phyloP scores from a whole-genome alignment of 805 yeast genomes.

The Komagataella ulmi region DNA sequence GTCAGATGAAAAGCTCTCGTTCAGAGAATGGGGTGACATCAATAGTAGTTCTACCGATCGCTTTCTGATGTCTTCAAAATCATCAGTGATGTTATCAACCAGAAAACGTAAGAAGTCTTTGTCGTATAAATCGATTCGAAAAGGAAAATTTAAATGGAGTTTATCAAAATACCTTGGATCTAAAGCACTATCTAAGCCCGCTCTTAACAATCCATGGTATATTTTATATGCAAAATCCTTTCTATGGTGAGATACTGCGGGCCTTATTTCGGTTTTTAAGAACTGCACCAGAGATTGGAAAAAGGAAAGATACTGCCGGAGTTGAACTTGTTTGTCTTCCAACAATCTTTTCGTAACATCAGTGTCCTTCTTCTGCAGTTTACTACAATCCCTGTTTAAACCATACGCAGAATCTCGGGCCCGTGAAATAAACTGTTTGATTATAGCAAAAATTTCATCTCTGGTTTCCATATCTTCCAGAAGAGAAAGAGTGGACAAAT shows the following conservation, averaged over 20 bases:
- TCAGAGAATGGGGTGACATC: conserved; percentile 24
- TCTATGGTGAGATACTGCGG: conserved; percentile 46
- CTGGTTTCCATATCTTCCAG: conserved; percentile 60
- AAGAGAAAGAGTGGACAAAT: conserved; percentile 38
- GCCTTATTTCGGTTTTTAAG: conserved; percentile 26
- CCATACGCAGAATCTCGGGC: conserved; percentile 58
- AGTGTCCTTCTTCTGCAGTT: conserved; percentile 19
- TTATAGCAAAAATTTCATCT: conserved; percentile 45
- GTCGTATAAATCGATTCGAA: conserved; percentile 27
- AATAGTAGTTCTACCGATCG: conserved; percentile 30
- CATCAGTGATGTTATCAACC: conserved; percentile 50
- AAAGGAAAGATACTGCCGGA: conserved; percentile 16
- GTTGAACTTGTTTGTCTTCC: conserved; percentile 17
- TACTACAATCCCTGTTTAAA: conserved; percentile 34
- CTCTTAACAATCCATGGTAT: conserved; percentile 27
- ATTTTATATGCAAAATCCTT: conserved; percentile 35
- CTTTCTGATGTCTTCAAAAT: conserved; percentile 67
- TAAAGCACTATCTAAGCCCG: conserved; percentile 43
- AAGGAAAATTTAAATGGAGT: conserved; percentile 35
- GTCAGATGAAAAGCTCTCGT: conserved; percentile 8
- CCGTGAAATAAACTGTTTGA: conserved; percentile 51
- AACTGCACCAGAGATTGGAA: conserved; percentile 20
- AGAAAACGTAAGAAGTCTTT: conserved; percentile 29
- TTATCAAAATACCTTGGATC: conserved; percentile 23
- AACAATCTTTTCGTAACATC: conserved; percentile 21